phyloP scores from a whole-genome alignment of 1,139 yeast species.

The Yamadazyma songkhlaensis region DNA sequence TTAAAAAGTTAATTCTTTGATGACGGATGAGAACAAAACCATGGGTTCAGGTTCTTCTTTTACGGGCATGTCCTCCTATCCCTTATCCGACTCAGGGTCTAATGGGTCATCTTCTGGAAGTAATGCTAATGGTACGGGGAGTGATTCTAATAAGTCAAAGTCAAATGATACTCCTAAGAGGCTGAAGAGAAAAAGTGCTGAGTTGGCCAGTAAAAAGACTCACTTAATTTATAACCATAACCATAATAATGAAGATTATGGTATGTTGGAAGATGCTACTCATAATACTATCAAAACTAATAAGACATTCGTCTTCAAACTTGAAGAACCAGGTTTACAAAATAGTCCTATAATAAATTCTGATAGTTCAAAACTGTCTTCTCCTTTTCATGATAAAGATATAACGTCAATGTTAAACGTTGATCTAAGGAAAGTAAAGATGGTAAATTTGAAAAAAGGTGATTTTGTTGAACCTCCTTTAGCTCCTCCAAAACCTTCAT shows the following conservation, averaged over 20 bases:
- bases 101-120: background rate
- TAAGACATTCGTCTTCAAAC: no score
- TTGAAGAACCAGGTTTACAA: background rate
- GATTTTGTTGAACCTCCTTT: slow-evolving; percentile 57
- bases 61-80: no score
- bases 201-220: slow-evolving; percentile 13
- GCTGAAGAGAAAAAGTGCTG: slow-evolving; percentile 15
- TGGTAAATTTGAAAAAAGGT: background rate
- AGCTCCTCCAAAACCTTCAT: slow-evolving; percentile 49
- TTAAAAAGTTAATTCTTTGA: no score
- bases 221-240: slow-evolving; percentile 9
- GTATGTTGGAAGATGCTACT: no score
- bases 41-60: no score
- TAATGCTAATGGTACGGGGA: background rate
- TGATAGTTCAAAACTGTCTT: no score
- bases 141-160: background rate
- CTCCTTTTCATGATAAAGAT: background rate
- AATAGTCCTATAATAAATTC: slow-evolving; percentile 9
- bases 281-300: no score
- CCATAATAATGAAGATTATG: no score
- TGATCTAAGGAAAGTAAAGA: background rate
- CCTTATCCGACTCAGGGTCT: no score
- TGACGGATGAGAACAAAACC: no score
- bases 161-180: slow-evolving; percentile 1
- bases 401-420: background rate